phyloP scores from a whole-genome alignment of 805 yeast species.

The Blastobotrys parvus region DNA sequence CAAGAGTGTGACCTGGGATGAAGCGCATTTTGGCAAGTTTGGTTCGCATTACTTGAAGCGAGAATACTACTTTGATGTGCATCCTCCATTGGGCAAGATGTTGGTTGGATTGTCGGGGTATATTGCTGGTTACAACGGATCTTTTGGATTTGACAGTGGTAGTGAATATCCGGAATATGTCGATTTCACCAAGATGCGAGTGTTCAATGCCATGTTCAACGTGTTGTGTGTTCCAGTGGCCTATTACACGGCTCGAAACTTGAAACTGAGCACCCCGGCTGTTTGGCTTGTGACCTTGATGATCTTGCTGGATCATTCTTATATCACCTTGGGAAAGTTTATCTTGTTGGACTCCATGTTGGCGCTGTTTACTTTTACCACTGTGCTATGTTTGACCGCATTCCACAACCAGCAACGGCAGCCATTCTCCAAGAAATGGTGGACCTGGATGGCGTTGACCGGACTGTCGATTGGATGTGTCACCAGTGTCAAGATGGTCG shows the following conservation, averaged over 20 bases:
- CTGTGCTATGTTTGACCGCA: slow-evolving; percentile 63
- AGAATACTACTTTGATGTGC: slow-evolving; percentile 92
- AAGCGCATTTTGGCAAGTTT: slow-evolving; percentile 95
- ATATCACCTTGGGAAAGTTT: slow-evolving; percentile 78
- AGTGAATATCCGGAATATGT: slow-evolving; percentile 63
- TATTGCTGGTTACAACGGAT: slow-evolving; percentile 79
- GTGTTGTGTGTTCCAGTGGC: slow-evolving; percentile 81
- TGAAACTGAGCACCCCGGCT: slow-evolving; percentile 63
- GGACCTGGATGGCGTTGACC: slow-evolving; percentile 82
- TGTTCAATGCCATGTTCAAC: slow-evolving; percentile 78
- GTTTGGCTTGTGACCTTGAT: slow-evolving; percentile 73
- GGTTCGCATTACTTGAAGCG: slow-evolving; percentile 85
- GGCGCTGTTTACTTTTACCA: slow-evolving; percentile 78
- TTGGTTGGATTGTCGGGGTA: slow-evolving; percentile 82
- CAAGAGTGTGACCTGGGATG: slow-evolving; percentile 84
- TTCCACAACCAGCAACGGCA: slow-evolving; percentile 50
- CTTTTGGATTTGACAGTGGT: slow-evolving; percentile 85
- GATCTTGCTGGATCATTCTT: slow-evolving; percentile 69
- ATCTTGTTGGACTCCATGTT: slow-evolving; percentile 89
- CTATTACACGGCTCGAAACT: slow-evolving; percentile 67
- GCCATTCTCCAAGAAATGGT: slow-evolving; percentile 81
- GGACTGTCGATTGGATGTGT: slow-evolving; percentile 87
- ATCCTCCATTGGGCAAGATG: slow-evolving; percentile 95
- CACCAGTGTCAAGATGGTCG: slow-evolving; percentile 94
- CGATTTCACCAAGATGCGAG: slow-evolving; percentile 74